These are phyloP conservation scores for Castanea crenata DNA, from an alignment of 306 rosid species.

Conservation along the genomic window DNA sequence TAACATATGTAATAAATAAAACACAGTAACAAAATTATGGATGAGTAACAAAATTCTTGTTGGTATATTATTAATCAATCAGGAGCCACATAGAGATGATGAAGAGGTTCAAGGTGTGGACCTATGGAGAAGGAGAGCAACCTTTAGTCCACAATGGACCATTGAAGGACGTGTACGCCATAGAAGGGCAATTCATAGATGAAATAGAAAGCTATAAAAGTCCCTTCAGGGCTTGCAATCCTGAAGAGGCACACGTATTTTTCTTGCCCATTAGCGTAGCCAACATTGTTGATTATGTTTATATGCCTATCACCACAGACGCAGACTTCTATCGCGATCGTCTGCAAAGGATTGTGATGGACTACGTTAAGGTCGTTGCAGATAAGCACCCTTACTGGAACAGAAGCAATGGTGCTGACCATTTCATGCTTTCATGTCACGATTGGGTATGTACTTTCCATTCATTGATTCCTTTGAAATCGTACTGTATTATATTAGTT, in stretches of 20 bases:
- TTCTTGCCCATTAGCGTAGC: conserved; percentile 47
- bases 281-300: conserved; percentile 34
- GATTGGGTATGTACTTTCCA: conserved; percentile 43
- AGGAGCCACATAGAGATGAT: conserved; percentile 60
- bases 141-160: conserved; percentile 53
- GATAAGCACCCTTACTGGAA: conserved; percentile 47
- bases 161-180: conserved; percentile 38
- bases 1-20: too few species aligned
- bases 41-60: neutral
- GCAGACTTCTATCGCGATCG: conserved; percentile 48
- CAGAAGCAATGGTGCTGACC: conserved; percentile 50
- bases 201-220: conserved; percentile 42
- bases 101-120: conserved; percentile 59
- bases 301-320: conserved; percentile 33
- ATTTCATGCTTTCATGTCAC: conserved; percentile 57
- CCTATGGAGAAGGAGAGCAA: conserved; percentile 48
- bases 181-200: conserved; percentile 57
- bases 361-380: conserved; percentile 39
- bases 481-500: neutral
- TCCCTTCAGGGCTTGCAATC: conserved; percentile 42
- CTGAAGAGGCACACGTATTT: conserved; percentile 48
- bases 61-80: neutral
- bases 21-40: too few species aligned
- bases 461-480: neutral
- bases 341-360: conserved; percentile 39